Conservation (phyloP, 495 filamentous ascomycete genomes). For the Baudoinia panamericana region DNA sequence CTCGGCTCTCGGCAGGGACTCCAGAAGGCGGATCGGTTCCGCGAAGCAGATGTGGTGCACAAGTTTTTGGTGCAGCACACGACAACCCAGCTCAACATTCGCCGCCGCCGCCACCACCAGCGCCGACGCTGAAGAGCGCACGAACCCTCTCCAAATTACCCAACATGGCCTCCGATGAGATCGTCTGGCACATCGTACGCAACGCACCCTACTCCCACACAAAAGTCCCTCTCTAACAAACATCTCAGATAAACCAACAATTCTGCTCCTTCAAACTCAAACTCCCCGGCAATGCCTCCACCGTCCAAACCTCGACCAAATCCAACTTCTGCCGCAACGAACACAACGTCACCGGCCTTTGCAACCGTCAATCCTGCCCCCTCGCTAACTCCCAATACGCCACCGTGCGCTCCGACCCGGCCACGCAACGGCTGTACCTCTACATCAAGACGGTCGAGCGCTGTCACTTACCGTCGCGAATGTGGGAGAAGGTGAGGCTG, state of each 20-base stretch:
- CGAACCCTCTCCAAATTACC: no score
- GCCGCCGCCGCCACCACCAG: no score
- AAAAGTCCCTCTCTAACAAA: no score
- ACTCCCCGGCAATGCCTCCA: slow-evolving; percentile 25
- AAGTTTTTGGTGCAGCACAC: no score
- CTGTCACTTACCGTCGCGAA: slow-evolving; percentile 75
- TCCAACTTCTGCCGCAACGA: slow-evolving; percentile 94
- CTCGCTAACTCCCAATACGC: slow-evolving; percentile 94
- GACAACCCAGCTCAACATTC: no score
- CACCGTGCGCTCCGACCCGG: slow-evolving; percentile 71
- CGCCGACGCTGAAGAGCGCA: no score
- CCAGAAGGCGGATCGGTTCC: no score
- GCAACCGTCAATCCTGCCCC: slow-evolving; percentile 88
- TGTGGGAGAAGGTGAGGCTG: slow-evolving; percentile 89
- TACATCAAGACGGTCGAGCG: slow-evolving; percentile 97
- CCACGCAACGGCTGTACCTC: slow-evolving; percentile 75
- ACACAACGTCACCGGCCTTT: slow-evolving; percentile 89
- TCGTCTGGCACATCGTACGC: slow-evolving; percentile 97
- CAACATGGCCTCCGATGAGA: slow-evolving; percentile 76
- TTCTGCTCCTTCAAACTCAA: slow-evolving; percentile 97
- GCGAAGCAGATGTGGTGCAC: no score
- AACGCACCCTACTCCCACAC: no score
- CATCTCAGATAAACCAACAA: slow-evolving; percentile 88
- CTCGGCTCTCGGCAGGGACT: no score
- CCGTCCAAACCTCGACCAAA: slow-evolving; percentile 59